These are phyloP conservation scores for Aotearoamyces nothofagi DNA, from an alignment of 2,329 filamentous ascomycete genomes.

Conservation along the genomic window DNA sequence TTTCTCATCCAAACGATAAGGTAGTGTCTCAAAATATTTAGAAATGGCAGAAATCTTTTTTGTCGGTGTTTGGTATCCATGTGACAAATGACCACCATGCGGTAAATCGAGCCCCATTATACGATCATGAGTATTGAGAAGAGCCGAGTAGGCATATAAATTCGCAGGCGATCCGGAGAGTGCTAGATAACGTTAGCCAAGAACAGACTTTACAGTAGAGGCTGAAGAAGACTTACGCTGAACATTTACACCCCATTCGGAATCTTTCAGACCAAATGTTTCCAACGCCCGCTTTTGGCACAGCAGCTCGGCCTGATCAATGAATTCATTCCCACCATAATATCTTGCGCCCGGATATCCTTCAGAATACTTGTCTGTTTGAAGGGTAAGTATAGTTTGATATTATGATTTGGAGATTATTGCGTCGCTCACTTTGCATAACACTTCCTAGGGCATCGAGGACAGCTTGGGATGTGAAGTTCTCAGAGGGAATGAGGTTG, in stretches of 20 bases:
- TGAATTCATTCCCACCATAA: constrained; percentile 94
- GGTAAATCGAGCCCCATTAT: constrained; percentile 95
- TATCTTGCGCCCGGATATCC: constrained; percentile 93
- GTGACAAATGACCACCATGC: constrained; percentile 88
- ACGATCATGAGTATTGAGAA: constrained; percentile 84
- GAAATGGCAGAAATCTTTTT: constrained; percentile 97
- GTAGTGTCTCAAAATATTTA: constrained; percentile 97
- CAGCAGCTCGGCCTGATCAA: constrained; percentile 75
- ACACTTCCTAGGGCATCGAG: constrained; percentile 83
- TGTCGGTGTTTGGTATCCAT: constrained; percentile 91
- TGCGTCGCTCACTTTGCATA: constrained; percentile 63
- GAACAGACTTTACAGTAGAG: constrained; percentile 1
- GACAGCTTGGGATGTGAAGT: constrained; percentile 87
- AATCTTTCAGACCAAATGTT: constrained; percentile 67
- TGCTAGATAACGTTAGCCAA: constrained; percentile 14
- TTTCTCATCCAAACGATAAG: constrained; percentile 79
- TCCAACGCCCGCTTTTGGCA: constrained; percentile 85
- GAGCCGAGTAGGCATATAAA: constrained; percentile 76
- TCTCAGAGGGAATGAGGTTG: constrained; percentile 90
- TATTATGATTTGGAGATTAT: constrained; percentile 5
- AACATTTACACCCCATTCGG: constrained; percentile 95
- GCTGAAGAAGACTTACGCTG: constrained; percentile 42
- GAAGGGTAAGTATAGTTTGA: constrained; percentile 18
- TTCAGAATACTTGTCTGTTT: constrained; percentile 87
- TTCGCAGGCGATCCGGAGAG: constrained; percentile 49